These are phyloP conservation scores for Xylaria telfairii DNA, from an alignment of 495 filamentous ascomycete genomes.

Conservation along the genomic window DNA sequence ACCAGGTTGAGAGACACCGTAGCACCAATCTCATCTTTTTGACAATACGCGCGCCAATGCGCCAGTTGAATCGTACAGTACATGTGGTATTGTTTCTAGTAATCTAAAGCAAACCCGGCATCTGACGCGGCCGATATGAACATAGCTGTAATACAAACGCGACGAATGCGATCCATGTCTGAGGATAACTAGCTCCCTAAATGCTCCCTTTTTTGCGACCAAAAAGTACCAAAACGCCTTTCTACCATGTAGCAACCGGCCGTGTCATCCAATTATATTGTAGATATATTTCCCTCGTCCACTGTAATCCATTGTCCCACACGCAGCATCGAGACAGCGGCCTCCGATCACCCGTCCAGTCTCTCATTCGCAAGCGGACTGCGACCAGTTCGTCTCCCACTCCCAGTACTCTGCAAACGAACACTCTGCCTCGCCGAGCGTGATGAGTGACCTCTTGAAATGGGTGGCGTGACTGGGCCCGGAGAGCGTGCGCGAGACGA, in stretches of 20 bases:
- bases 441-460: constrained; percentile 21
- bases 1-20: background rate
- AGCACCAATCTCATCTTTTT: background rate
- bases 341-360: constrained; percentile 8
- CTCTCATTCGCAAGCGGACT: constrained; percentile 32
- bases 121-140: constrained; percentile 13
- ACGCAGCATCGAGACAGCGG: background rate
- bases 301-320: background rate
- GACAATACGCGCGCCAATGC: background rate
- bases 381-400: constrained; percentile 25
- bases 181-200: background rate
- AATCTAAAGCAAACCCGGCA: constrained; percentile 11
- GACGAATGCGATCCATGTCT: constrained; percentile 13
- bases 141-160: constrained; percentile 3
- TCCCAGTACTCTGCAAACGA: constrained; percentile 2
- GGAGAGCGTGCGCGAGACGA: constrained; percentile 36
- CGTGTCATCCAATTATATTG: constrained; percentile 1
- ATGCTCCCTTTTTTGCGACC: background rate
- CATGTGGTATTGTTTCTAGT: background rate
- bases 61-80: background rate
- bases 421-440: constrained; percentile 20
- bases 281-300: constrained; percentile 8
- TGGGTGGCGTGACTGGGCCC: constrained; percentile 17
- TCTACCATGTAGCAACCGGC: constrained; percentile 23
- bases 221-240: constrained; percentile 21